Evolutionary conservation across 306 rosid genomes (phyloP).

Genomic region (Sophora flavescens): DNA sequence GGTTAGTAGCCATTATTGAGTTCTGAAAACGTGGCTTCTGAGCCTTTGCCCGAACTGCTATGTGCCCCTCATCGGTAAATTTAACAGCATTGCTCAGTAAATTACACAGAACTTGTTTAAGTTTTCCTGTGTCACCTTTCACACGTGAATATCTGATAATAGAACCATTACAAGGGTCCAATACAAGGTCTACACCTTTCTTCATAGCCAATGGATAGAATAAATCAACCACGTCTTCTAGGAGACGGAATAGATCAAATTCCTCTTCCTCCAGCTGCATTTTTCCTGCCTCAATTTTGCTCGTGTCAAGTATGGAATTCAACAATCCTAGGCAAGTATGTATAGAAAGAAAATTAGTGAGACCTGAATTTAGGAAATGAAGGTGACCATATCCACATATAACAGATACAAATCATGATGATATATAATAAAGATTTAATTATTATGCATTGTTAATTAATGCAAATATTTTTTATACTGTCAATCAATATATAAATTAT

Average conservation of each 20-base stretch:
- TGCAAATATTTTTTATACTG: too few relatives aligned
- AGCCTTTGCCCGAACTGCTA: constrained; percentile 69
- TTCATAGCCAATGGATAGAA: constrained; percentile 65
- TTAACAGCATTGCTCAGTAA: constrained; percentile 86
- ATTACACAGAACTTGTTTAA: constrained; percentile 76
- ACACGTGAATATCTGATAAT: constrained; percentile 54
- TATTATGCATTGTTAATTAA: too few relatives aligned
- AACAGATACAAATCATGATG: neutral
- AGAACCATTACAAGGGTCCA: constrained; percentile 78
- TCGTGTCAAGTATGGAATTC: constrained; percentile 83
- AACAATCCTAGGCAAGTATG: constrained; percentile 56
- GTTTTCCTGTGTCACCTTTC: constrained; percentile 82
- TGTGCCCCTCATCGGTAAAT: constrained; percentile 74
- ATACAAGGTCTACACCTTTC: constrained; percentile 75
- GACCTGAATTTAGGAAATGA: neutral
- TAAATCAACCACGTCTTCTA: constrained; percentile 79
- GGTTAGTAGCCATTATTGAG: constrained; percentile 47
- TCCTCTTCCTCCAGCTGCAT: constrained; percentile 83
- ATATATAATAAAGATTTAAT: neutral
- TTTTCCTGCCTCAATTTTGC: constrained; percentile 88
- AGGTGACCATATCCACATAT: neutral
- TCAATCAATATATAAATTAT: too few relatives aligned
- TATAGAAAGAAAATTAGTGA: constrained; percentile 1
- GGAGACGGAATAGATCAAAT: constrained; percentile 65
- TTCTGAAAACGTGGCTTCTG: constrained; percentile 57